Evolutionary conservation across 257 asterid species (phyloP).

Genomic region (Vinca minor): DNA sequence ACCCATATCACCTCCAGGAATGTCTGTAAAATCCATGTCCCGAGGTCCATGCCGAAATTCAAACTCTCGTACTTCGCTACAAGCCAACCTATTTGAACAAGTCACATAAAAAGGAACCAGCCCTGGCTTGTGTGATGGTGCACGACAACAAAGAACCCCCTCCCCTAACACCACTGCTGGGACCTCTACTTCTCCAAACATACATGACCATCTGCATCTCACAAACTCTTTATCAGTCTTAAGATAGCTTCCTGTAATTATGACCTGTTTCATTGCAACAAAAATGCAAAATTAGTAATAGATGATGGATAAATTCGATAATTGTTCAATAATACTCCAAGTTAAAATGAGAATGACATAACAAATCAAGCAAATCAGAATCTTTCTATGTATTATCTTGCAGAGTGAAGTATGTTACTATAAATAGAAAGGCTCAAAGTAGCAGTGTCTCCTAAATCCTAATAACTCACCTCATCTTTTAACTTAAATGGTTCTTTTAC

Average conservation of each 20-base stretch:
- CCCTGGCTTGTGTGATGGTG: slow-evolving; percentile 64
- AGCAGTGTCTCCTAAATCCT: neutral
- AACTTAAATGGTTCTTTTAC: neutral
- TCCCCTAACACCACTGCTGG: slow-evolving; percentile 54
- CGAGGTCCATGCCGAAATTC: slow-evolving; percentile 45
- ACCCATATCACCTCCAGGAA: slow-evolving; percentile 24
- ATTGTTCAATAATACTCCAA: neutral
- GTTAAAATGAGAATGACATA: neutral
- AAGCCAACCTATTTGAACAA: slow-evolving; percentile 71
- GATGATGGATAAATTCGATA: neutral
- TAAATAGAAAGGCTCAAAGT: too few species aligned
- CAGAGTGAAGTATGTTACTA: too few species aligned
- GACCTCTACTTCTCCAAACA: slow-evolving; percentile 90
- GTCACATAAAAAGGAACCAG: slow-evolving; percentile 66
- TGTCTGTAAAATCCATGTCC: slow-evolving; percentile 22
- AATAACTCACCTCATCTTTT: neutral
- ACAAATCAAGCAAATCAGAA: too few species aligned
- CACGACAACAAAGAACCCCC: slow-evolving; percentile 61
- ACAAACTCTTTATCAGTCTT: slow-evolving; percentile 41
- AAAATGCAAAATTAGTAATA: slow-evolving; percentile 10
- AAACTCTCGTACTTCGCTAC: slow-evolving; percentile 83
- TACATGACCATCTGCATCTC: slow-evolving; percentile 61
- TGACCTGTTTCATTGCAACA: slow-evolving; percentile 41
- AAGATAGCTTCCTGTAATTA: slow-evolving; percentile 58
- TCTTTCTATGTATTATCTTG: too few species aligned